These are phyloP conservation scores for Cordyceps fumosorosea DNA, from an alignment of 2,329 filamentous ascomycete species.

Conservation along the genomic window DNA sequence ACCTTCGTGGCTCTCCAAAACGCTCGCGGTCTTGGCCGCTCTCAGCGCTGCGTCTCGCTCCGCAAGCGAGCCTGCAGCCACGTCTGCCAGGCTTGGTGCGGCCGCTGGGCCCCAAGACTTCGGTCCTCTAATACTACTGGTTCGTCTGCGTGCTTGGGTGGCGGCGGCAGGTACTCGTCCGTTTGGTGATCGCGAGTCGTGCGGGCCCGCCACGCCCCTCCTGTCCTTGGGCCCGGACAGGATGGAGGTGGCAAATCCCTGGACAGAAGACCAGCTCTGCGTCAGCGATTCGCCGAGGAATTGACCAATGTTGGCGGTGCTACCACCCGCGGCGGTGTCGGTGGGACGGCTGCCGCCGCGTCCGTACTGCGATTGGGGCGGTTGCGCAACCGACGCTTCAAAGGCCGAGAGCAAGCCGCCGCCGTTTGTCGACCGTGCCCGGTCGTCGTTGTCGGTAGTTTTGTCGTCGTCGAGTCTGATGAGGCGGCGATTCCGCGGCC, in stretches of 20 bases:
- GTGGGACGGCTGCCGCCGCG: not conserved
- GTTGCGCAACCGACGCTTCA: constrained; percentile 23
- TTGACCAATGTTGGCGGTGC: constrained; percentile 31
- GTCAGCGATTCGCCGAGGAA: constrained; percentile 46
- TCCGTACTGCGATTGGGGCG: not conserved
- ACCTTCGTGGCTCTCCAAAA: constrained; percentile 55
- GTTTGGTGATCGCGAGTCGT: constrained; percentile 7
- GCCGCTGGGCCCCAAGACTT: constrained; percentile 44
- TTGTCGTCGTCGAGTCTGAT: constrained; percentile 26
- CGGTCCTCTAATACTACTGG: constrained; percentile 15
- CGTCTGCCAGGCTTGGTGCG: constrained; percentile 40
- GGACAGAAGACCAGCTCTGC: constrained; percentile 49
- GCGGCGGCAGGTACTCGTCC: constrained; percentile 12
- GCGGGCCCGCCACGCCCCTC: constrained; percentile 3
- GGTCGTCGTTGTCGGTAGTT: constrained; percentile 23
- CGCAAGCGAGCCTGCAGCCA: constrained; percentile 47
- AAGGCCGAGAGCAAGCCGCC: constrained; percentile 25
- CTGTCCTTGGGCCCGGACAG: constrained; percentile 22
- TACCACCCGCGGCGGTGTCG: constrained; percentile 19
- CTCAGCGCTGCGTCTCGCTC: constrained; percentile 49
- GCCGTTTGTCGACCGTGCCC: not conserved
- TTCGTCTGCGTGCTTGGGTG: constrained; percentile 17
- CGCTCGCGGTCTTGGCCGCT: constrained; percentile 50
- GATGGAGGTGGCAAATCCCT: constrained; percentile 44
- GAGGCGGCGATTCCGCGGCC: constrained; percentile 46